These are phyloP conservation scores for Curvularia verruculosa DNA, from an alignment of 2,329 filamentous ascomycete species.

Conservation along the genomic window DNA sequence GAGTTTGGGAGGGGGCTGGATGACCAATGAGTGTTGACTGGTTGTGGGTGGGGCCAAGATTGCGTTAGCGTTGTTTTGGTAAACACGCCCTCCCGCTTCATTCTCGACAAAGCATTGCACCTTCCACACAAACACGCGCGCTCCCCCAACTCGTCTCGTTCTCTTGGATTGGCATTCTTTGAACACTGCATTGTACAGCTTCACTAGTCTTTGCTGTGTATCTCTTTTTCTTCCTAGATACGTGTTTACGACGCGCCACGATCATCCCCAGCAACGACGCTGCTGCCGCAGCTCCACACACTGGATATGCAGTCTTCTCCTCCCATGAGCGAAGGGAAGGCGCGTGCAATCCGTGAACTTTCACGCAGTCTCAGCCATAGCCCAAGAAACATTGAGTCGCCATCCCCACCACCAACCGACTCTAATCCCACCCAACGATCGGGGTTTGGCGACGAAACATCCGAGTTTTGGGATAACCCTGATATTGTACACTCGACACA, in stretches of 20 bases:
- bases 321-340: slow-evolving; percentile 46
- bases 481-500: slow-evolving; percentile 50
- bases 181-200: slow-evolving; percentile 24
- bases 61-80: slow-evolving; percentile 28
- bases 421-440: slow-evolving; percentile 46
- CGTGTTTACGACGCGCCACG: slow-evolving; percentile 41
- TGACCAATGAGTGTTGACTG: slow-evolving; percentile 19
- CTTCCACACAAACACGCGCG: slow-evolving; percentile 31
- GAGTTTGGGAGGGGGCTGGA: slow-evolving; percentile 6
- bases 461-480: slow-evolving; percentile 43
- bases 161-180: slow-evolving; percentile 26
- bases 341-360: slow-evolving; percentile 47
- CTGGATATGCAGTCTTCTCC: slow-evolving; percentile 47
- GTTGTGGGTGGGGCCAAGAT: slow-evolving; percentile 19
- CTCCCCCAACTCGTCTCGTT: slow-evolving; percentile 19
- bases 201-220: slow-evolving; percentile 31
- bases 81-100: slow-evolving; percentile 29
- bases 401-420: slow-evolving; percentile 41
- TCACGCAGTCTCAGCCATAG: slow-evolving; percentile 46
- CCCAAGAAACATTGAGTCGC: slow-evolving; percentile 39
- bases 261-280: slow-evolving; percentile 19
- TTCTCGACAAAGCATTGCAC: slow-evolving; percentile 38
- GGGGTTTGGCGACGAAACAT: slow-evolving; percentile 32
- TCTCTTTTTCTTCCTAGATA: slow-evolving; percentile 38
- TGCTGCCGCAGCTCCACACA: slow-evolving; percentile 27